phyloP scores from a whole-genome alignment of 768 basidiomycete genomes.

The Flagelloscypha sp. region DNA sequence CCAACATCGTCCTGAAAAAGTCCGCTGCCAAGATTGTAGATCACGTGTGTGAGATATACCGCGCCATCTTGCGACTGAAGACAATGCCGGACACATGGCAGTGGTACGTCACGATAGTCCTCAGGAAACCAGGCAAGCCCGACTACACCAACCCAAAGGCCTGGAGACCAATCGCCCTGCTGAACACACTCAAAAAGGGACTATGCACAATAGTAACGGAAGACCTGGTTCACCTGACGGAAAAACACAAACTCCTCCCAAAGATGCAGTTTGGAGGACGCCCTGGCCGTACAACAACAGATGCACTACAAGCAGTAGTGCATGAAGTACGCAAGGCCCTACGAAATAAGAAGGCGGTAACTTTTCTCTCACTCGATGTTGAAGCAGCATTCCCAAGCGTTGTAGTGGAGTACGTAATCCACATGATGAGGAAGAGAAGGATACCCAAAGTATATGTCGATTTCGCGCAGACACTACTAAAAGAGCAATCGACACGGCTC shows the following conservation, averaged over 20 bases:
- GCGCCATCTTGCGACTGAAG: slow-evolving; percentile 13
- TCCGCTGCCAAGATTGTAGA: slow-evolving; percentile 16
- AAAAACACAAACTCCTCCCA: slow-evolving; percentile 18
- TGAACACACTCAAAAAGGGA: slow-evolving; percentile 23
- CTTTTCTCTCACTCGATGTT: slow-evolving; percentile 27
- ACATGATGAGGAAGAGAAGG: slow-evolving; percentile 19
- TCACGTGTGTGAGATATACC: slow-evolving; percentile 18
- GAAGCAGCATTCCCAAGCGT: slow-evolving; percentile 30
- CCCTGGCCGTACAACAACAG: slow-evolving; percentile 22
- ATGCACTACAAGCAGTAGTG: slow-evolving; percentile 22
- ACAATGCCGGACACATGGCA: slow-evolving; percentile 13
- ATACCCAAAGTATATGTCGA: slow-evolving; percentile 15
- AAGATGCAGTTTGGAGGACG: slow-evolving; percentile 20
- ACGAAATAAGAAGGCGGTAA: slow-evolving; percentile 19
- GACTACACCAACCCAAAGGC: slow-evolving; percentile 25
- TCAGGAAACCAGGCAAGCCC: slow-evolving; percentile 26
- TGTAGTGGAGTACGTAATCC: slow-evolving; percentile 11
- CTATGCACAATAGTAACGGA: slow-evolving; percentile 18
- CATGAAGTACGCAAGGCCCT: slow-evolving; percentile 28
- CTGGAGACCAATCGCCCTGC: slow-evolving; percentile 29
- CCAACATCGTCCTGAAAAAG: slow-evolving; percentile 21
- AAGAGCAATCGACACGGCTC: slow-evolving; percentile 4
- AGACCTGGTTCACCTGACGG: slow-evolving; percentile 16
- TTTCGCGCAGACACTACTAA: slow-evolving; percentile 10
- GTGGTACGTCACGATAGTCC: slow-evolving; percentile 18